Conservation (phyloP, 1,284 basidiomycete species). For the Chalciporus sp. region DNA sequence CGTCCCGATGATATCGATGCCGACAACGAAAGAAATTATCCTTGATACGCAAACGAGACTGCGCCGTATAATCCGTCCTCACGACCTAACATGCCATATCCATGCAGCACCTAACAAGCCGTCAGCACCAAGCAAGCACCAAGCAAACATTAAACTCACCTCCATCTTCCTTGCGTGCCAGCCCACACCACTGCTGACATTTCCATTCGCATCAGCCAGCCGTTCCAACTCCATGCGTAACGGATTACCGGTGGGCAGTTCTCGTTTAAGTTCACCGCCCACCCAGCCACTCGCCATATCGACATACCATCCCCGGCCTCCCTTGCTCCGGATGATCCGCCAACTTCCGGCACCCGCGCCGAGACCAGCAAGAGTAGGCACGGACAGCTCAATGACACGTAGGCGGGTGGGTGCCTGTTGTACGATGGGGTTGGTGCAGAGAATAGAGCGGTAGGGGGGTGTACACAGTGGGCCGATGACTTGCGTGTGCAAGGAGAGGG, state of each 20-base stretch:
- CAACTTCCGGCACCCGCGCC: constrained; percentile 81
- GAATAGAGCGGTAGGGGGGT: constrained; percentile 72
- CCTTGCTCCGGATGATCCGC: constrained; percentile 89
- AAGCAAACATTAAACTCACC: constrained; percentile 48
- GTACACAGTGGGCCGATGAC: constrained; percentile 80
- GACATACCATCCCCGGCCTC: constrained; percentile 94
- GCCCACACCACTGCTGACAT: constrained; percentile 87
- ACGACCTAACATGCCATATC: constrained; percentile 87
- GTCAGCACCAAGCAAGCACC: constrained; percentile 7
- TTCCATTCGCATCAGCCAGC: constrained; percentile 83
- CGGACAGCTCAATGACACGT: constrained; percentile 86
- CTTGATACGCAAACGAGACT: constrained; percentile 88
- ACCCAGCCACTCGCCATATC: constrained; percentile 87
- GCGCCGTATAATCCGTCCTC: constrained; percentile 95
- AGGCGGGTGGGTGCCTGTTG: constrained; percentile 69
- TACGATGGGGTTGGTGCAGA: constrained; percentile 36
- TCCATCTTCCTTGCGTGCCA: constrained; percentile 99
- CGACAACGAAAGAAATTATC: constrained; percentile 43
- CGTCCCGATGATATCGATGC: neutral
- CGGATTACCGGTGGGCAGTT: constrained; percentile 64
- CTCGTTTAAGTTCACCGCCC: constrained; percentile 55
- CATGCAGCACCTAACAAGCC: constrained; percentile 66
- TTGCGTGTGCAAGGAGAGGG: constrained; percentile 65
- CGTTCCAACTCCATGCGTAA: constrained; percentile 69
- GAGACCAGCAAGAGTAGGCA: constrained; percentile 71